Conservation (phyloP, 176 grass and related monocot genomes). For the Urochloa ruziziensis region DNA sequence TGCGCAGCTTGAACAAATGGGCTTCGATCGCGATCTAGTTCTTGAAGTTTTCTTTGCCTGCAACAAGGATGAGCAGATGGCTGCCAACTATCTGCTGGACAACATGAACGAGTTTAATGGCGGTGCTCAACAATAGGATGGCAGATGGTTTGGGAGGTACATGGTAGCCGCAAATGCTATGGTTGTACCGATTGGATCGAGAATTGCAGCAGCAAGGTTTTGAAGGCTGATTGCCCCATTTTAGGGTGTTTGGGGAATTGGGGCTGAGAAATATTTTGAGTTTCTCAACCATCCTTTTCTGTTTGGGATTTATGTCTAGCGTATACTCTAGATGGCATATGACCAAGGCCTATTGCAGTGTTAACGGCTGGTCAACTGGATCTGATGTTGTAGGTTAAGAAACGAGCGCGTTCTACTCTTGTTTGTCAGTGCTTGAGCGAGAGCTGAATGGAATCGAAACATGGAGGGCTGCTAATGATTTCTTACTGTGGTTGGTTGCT, state of each 20-base stretch:
- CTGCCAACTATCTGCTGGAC: conserved; percentile 73
- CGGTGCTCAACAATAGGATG: neutral
- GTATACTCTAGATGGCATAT: neutral
- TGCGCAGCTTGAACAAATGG: conserved; percentile 70
- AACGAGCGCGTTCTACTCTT: neutral
- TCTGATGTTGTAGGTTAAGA: neutral
- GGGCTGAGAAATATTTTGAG: neutral
- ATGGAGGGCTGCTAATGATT: neutral
- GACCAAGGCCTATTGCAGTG: neutral
- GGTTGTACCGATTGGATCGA: neutral
- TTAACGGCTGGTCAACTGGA: neutral
- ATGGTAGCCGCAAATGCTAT: neutral
- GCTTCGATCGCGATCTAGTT: conserved; percentile 61
- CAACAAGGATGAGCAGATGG: conserved; percentile 63
- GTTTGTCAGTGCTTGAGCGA: neutral
- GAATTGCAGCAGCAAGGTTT: neutral
- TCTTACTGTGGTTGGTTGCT: neutral
- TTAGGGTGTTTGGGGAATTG: neutral
- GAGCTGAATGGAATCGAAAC: neutral
- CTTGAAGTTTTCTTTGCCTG: conserved; percentile 78
- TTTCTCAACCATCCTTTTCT: neutral
- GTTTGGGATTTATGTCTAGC: neutral
- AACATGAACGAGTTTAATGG: conserved; percentile 72
- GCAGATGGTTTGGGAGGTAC: neutral
- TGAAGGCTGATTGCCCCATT: neutral